Evolutionary conservation across 208 protist genomes (phyloP), one percentile per base, ranked within the genome.

Genomic region (Balamuthia mandrillaris): DNA sequence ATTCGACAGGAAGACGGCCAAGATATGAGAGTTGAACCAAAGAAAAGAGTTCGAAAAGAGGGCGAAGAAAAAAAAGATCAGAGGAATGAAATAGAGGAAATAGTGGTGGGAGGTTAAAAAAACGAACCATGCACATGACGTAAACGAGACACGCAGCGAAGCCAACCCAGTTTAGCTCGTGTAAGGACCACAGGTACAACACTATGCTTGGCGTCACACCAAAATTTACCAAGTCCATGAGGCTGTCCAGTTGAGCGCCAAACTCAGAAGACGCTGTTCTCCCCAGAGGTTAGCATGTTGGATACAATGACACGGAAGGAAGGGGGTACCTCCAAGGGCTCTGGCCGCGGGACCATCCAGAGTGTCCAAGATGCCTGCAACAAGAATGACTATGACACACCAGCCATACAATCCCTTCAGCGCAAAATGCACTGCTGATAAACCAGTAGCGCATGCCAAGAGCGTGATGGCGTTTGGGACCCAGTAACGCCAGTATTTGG

Each of bases 161-260:
- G 21, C 68, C 68, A 78, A 14, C 6, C 16, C 16, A 56, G 42
- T 37, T 37, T 31, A 70, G 56, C 33, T 78, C 44, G 14, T 78
- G 12, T 70, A 42, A 29, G 14, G 29, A 58, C 68, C 68, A 78
- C 9, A 78, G 33, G 39, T 58, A 78, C 14, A 78, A 6, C 16
- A 78, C 31, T 12, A 78, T 35, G 68, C 44, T 37, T 58, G 68
- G 68, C 31, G 33, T 63, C 44, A 78, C 56, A 54, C 68, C 68
- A 61, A 78, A 78, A 14, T 78, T 78, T 6, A 78, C 39, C 16
- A 54, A 61, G 44, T 78, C 68, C 21, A 63, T 63, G 31, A 78
- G 37, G 44, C 68, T 78, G 68, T 78, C 68, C 37, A 78, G 37
- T 61, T 78, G 44, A 6, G 68, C 68, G 56, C 68, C 68, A 14